Conservation (phyloP, 2,329 filamentous ascomycete species). For the Verticillium alfalfae region DNA sequence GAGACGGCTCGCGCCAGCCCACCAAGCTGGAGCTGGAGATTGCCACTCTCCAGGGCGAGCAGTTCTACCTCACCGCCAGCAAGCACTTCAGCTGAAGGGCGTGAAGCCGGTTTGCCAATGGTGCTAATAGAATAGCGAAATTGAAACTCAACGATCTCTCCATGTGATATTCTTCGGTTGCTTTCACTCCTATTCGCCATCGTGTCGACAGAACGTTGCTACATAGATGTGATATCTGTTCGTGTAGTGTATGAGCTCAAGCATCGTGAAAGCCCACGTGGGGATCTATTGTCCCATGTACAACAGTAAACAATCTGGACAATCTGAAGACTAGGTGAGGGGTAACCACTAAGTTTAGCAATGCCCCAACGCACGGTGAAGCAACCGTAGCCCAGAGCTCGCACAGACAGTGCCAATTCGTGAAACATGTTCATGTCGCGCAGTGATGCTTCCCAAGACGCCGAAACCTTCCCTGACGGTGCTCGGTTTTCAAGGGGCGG, state of each 20-base stretch:
- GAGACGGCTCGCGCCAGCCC: slow-evolving; percentile 81
- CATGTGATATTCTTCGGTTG: background rate
- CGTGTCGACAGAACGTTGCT: too few relatives aligned
- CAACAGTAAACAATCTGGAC: too few relatives aligned
- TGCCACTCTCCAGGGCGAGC: slow-evolving; percentile 76
- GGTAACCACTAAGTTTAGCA: background rate
- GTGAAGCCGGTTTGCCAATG: background rate
- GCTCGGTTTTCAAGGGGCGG: background rate
- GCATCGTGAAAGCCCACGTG: too few relatives aligned
- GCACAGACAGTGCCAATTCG: background rate
- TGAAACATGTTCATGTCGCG: background rate
- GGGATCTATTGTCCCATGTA: too few relatives aligned
- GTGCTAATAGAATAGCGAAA: background rate
- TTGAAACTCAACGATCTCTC: background rate
- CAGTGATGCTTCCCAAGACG: background rate
- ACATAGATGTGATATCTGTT: too few relatives aligned
- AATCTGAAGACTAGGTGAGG: background rate
- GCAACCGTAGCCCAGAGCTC: background rate
- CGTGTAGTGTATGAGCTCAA: too few relatives aligned
- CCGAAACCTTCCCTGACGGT: background rate
- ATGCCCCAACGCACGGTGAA: background rate
- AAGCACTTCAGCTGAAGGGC: slow-evolving; percentile 64
- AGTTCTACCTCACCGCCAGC: slow-evolving; percentile 71
- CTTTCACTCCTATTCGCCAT: too few relatives aligned
- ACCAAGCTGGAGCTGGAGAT: slow-evolving; percentile 68